Evolutionary conservation across 2,329 filamentous ascomycete genomes (phyloP), one percentile per base, ranked within the genome.

Genomic region (Coniochaeta sp.): DNA sequence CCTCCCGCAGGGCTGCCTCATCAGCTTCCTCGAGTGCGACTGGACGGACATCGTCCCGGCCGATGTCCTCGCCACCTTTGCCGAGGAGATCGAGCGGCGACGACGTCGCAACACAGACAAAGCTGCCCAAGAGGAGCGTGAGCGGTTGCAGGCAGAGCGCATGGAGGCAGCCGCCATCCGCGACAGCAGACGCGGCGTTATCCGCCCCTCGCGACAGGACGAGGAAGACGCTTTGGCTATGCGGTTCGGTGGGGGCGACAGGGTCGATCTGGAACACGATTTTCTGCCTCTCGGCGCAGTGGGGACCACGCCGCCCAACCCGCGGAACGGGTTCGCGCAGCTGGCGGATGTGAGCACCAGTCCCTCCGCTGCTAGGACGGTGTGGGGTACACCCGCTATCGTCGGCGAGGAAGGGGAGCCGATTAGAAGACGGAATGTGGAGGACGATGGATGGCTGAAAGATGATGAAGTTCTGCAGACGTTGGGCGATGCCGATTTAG

Each of bases 11-110:
- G 91, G 91, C n/a, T 96, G 91, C 65, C 86, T 95, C 58, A 88
- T 96, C 38, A 90, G 79, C 58, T 96, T 96, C 61, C 69, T 96
- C 1, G 91, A 96, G 69, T 96, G 91, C 63, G 91, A 96, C 66
- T 96, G 91, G 91, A 91, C 89, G 3, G 91, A 95, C 58, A 88
- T 94, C 32, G 88, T 96, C 5, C 78, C 83, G 3, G 76, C 83
- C 1, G 85, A 89, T 49, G 79, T 89, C 3, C 73, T 96, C n/a
- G 83, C 83, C 33, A 77, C 78, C 1, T 96, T 96, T 67, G 74
- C 78, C n/a, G 70, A 75, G 0, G 90, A 96, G 54, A 86, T 94
- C 50, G 87, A 89, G 57, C 79, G 81, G 52, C 79, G 91, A 50
- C 78, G 90, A 52, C 90, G 86, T 67, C 79, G 81, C 51, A 91